Conservation (phyloP, 768 basidiomycete genomes). For the Chalciporus piperatus region DNA sequence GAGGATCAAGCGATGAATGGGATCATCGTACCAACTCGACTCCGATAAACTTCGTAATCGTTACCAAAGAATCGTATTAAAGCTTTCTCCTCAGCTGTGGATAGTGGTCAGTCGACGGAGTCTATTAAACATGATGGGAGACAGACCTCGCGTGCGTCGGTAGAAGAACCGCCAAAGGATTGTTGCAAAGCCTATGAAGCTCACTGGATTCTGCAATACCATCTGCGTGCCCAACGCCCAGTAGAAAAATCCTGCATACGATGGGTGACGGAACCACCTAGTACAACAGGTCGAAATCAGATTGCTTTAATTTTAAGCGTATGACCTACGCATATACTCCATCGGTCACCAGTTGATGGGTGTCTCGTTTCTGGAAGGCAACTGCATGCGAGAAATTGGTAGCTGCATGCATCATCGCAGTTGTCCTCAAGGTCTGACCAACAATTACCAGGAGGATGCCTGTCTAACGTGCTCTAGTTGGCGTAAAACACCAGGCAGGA, state of each 20-base stretch:
- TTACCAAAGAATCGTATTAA: slow-evolving; percentile 88
- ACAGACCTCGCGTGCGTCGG: slow-evolving; percentile 71
- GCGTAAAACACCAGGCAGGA: background rate
- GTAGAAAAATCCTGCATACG: slow-evolving; percentile 96
- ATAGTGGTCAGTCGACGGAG: slow-evolving; percentile 2
- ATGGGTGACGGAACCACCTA: slow-evolving; percentile 79
- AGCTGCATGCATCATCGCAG: slow-evolving; percentile 96
- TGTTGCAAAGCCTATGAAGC: slow-evolving; percentile 59
- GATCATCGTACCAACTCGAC: slow-evolving; percentile 79
- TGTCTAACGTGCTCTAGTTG: slow-evolving; percentile 27
- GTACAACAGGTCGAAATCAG: background rate
- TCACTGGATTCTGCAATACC: slow-evolving; percentile 81
- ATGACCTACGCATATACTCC: slow-evolving; percentile 81
- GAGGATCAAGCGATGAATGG: slow-evolving; percentile 68
- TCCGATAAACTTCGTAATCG: slow-evolving; percentile 75
- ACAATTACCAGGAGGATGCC: slow-evolving; percentile 61
- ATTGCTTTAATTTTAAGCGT: background rate
- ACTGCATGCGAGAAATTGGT: slow-evolving; percentile 92
- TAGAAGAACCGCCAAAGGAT: slow-evolving; percentile 89
- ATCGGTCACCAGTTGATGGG: slow-evolving; percentile 79
- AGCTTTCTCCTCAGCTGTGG: slow-evolving; percentile 73
- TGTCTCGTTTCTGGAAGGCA: slow-evolving; percentile 66
- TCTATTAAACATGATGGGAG: background rate
- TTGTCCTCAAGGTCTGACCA: slow-evolving; percentile 79
- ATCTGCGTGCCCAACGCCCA: slow-evolving; percentile 97